Base-by-base conservation (phyloP, 169 alveolate genomes). In the Plasmodium vivax region DNA sequence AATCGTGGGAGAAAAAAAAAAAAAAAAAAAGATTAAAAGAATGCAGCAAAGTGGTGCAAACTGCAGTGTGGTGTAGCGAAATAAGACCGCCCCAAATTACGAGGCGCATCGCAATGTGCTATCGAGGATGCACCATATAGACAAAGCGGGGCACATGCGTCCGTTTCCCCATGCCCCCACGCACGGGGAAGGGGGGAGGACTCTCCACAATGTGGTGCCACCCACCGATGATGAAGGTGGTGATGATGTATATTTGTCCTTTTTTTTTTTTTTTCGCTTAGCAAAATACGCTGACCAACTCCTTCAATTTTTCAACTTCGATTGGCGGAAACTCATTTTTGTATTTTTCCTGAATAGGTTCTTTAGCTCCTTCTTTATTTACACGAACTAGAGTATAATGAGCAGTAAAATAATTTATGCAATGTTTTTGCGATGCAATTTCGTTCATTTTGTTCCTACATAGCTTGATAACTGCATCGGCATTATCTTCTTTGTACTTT, bases 301-400 rank as follows among this genome's bases (percentile, higher is more conserved):
- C 54, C 32, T 58, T 62, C 47, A 83, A 32, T 83, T 38, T 56
- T 83, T 83, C 92, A 36, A 23, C 27, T 62, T 83, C 72, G 4
- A 83, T 62, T 83, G 82, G 71, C 73, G 56, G 56, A 71, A 58
- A 7, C 72, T 23, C 74, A 34, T 83, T 58, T 58, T 83, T 83
- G 47, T n/a, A 83, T 36, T 83, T 23, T 30, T 56, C 82, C 12
- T 34, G 27, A 62, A 83, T 71, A 38, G 71, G 14, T 27, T 14
- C 16, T 83, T 83, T 83, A 7, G 62, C 2, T 62, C 83, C 92
- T 1, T 32, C 30, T 62, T 62, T 38, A 83, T 71, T 47, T 83
- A 83, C 45, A 62, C 47, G 68, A 36, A 83, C 92, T 83, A 83
- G 45, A 12, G 82, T 58, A 83, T 83, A 83, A 16, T 62, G 32